Conservation (phyloP, 768 basidiomycete genomes). For the Calocera viscosa region DNA sequence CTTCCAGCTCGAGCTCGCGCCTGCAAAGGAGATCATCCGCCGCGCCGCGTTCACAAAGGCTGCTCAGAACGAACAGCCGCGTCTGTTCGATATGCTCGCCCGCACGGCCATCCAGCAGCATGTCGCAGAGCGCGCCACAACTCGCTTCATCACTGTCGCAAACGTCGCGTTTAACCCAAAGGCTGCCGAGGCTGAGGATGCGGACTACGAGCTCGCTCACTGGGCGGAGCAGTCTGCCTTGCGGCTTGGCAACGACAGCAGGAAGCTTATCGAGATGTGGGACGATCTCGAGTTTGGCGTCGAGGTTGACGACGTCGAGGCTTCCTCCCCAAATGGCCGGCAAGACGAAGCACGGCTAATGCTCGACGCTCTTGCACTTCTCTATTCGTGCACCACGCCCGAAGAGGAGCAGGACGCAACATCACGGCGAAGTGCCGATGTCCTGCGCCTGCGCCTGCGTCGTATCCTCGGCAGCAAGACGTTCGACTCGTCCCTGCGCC, state of each 20-base stretch:
- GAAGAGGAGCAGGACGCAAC: background rate
- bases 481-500: background rate
- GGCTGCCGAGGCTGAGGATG: background rate
- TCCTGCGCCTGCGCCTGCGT: background rate
- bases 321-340: background rate
- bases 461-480: background rate
- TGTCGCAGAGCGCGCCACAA: background rate
- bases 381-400: background rate
- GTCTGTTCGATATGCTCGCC: background rate
- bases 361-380: background rate
- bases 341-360: background rate
- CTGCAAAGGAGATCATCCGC: background rate
- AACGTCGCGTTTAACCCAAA: slow-evolving; percentile 2
- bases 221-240: background rate
- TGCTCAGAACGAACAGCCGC: background rate
- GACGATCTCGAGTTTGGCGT: slow-evolving; percentile 5
- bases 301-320: background rate
- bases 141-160: background rate
- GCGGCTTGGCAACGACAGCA: background rate
- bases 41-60: background rate
- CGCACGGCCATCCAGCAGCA: background rate
- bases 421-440: background rate
- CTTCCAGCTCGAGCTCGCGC: background rate
- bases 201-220: background rate
- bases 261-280: background rate